These are phyloP conservation scores for Talaromyces albobiverticillius DNA, from an alignment of 2,329 filamentous ascomycete species.

Conservation along the genomic window DNA sequence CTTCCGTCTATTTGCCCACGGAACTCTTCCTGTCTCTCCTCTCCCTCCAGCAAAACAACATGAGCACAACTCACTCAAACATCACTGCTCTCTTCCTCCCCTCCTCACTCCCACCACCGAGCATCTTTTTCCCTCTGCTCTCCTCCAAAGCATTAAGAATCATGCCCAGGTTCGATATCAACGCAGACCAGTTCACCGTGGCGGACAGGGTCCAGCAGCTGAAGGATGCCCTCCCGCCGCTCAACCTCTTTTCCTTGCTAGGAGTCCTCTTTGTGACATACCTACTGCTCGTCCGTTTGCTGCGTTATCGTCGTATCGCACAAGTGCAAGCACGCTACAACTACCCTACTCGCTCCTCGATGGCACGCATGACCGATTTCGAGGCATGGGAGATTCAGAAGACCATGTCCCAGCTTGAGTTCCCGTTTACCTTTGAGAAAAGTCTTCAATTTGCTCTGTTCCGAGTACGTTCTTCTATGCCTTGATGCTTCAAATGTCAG, in stretches of 20 bases:
- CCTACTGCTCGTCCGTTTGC: constrained; percentile 20
- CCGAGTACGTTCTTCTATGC: constrained; percentile 37
- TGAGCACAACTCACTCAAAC: too few relatives aligned
- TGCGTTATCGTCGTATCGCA: constrained; percentile 34
- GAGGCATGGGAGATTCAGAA: constrained; percentile 53
- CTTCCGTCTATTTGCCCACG: too few relatives aligned
- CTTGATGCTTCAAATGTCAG: background rate
- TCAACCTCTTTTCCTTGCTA: background rate
- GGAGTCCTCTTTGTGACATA: background rate
- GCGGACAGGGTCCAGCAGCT: background rate
- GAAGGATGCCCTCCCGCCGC: background rate
- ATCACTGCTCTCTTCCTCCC: too few relatives aligned
- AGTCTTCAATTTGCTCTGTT: constrained; percentile 60
- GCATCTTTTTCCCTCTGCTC: constrained; percentile 12
- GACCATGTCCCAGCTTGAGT: constrained; percentile 51
- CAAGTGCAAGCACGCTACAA: constrained; percentile 41
- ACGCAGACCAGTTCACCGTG: background rate
- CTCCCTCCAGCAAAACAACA: too few relatives aligned
- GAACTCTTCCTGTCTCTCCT: too few relatives aligned
- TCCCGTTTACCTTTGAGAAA: constrained; percentile 52
- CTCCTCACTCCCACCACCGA: background rate
- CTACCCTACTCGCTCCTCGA: constrained; percentile 45
- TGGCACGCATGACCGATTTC: constrained; percentile 53
- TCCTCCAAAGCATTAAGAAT: background rate
- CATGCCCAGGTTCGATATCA: background rate